Evolutionary conservation across 2,329 filamentous ascomycete genomes (phyloP).

Genomic region (Ophiostoma angusticollis): DNA sequence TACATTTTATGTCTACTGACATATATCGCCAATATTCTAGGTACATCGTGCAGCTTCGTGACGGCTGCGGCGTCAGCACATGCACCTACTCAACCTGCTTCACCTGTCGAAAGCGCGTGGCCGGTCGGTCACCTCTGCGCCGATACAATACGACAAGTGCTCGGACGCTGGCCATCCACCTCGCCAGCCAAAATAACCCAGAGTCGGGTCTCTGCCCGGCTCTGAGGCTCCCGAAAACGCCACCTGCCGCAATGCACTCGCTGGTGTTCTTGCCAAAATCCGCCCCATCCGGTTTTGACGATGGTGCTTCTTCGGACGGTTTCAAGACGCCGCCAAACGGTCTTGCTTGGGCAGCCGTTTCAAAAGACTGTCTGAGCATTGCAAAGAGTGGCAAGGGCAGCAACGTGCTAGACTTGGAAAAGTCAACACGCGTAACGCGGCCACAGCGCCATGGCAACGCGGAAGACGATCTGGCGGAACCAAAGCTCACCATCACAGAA

Average conservation of each 20-base stretch:
- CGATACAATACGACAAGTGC: slow-evolving; percentile 73
- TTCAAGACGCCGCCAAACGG: slow-evolving; percentile 8
- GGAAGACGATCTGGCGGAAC: background rate
- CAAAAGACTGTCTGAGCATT: slow-evolving; percentile 1
- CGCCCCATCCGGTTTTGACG: slow-evolving; percentile 13
- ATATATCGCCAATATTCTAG: slow-evolving; percentile 28
- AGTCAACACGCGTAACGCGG: background rate
- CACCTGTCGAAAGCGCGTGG: slow-evolving; percentile 57
- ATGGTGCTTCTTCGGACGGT: slow-evolving; percentile 4
- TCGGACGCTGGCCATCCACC: slow-evolving; percentile 63
- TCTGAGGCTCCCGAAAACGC: slow-evolving; percentile 29
- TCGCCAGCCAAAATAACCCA: slow-evolving; percentile 69
- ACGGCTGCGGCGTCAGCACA: slow-evolving; percentile 57
- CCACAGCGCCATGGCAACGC: background rate
- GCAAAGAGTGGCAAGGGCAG: background rate
- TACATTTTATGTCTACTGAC: slow-evolving; percentile 9
- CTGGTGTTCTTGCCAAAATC: slow-evolving; percentile 32
- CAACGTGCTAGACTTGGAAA: background rate
- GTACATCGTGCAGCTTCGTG: slow-evolving; percentile 68
- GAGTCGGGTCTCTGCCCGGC: slow-evolving; percentile 53
- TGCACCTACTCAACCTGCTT: slow-evolving; percentile 72
- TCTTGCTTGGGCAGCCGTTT: slow-evolving; percentile 1
- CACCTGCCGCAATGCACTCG: slow-evolving; percentile 33
- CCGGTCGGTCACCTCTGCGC: slow-evolving; percentile 55
- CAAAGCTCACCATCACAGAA: slow-evolving; percentile 30